Evolutionary conservation across 768 basidiomycete genomes (phyloP).

Genomic region (Obba rivulosa): DNA sequence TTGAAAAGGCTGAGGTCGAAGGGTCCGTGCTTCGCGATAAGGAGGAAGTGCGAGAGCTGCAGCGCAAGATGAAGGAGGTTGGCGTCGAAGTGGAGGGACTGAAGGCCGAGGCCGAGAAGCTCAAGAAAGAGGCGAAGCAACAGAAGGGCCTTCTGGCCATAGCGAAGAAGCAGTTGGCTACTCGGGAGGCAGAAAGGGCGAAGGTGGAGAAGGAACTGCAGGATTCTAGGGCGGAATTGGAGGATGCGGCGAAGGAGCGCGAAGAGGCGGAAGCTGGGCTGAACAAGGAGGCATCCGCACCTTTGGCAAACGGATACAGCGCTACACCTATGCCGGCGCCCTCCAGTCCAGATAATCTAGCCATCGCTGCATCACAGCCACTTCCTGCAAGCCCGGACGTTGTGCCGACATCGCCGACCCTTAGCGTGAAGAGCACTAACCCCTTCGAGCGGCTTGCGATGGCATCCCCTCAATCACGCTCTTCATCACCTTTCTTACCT

Average conservation of each 20-base stretch:
- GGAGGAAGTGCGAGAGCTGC: constrained; percentile 85
- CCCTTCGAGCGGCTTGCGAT: constrained; percentile 77
- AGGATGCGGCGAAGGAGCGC: constrained; percentile 48
- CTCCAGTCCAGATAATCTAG: constrained; percentile 15
- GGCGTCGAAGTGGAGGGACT: constrained; percentile 64
- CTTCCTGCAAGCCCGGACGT: constrained; percentile 65
- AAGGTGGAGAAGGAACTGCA: constrained; percentile 69
- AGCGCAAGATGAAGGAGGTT: constrained; percentile 78
- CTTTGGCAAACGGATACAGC: constrained; percentile 17
- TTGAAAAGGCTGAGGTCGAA: constrained; percentile 91
- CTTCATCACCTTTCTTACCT: constrained; percentile 58
- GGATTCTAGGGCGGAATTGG: constrained; percentile 53
- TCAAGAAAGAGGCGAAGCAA: constrained; percentile 91
- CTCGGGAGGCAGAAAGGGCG: constrained; percentile 73
- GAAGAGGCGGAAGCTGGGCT: constrained; percentile 51
- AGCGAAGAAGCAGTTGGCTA: constrained; percentile 86
- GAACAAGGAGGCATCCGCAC: constrained; percentile 24
- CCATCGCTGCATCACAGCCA: constrained; percentile 63
- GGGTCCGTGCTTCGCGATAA: constrained; percentile 84
- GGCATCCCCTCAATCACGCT: constrained; percentile 37
- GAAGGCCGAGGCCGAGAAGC: constrained; percentile 77
- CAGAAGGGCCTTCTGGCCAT: constrained; percentile 95
- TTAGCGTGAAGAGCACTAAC: constrained; percentile 79
- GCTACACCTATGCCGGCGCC: constrained; percentile 14
- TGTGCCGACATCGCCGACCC: constrained; percentile 34